Conservation (phyloP, 179 eudicot species). For the Heliamphora pulchella region DNA sequence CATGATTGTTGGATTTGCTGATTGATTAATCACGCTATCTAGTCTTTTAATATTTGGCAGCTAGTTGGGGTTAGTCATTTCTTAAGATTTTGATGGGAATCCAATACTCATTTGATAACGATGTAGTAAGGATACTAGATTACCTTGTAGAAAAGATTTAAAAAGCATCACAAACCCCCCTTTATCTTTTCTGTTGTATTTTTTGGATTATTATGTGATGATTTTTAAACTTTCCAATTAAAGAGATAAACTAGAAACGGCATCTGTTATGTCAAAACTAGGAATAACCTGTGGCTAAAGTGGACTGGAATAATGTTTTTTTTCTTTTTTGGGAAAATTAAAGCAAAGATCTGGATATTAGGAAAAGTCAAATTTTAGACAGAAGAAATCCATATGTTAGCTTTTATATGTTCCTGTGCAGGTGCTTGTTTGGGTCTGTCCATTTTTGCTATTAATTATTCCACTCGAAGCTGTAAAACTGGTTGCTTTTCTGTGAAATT, state of each 20-base stretch:
- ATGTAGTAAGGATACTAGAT: too few species aligned
- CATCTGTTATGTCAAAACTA: too few species aligned
- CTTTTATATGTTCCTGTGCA: background rate
- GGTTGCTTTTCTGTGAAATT: background rate
- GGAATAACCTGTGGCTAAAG: too few species aligned
- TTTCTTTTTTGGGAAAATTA: background rate
- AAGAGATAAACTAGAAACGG: too few species aligned
- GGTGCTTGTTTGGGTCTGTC: background rate
- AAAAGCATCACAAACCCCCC: too few species aligned
- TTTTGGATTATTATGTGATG: too few species aligned
- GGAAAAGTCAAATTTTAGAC: background rate
- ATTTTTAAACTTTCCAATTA: too few species aligned
- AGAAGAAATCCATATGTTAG: background rate
- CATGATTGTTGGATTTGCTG: background rate
- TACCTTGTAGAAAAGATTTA: too few species aligned
- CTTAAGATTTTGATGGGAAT: background rate
- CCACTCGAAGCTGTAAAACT: background rate
- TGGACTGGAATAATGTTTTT: background rate
- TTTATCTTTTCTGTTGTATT: too few species aligned
- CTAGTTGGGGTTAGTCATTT: background rate
- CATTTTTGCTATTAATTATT: background rate
- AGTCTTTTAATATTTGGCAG: slow-evolving; percentile 3
- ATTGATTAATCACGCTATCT: background rate
- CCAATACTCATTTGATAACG: background rate
- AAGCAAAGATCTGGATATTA: background rate